Percentiles rank a stretch among this genome's conserved stretches.
phyloP scores from a whole-genome alignment of 2,329 filamentous ascomycete species.

The Penicillium capsulatum region DNA sequence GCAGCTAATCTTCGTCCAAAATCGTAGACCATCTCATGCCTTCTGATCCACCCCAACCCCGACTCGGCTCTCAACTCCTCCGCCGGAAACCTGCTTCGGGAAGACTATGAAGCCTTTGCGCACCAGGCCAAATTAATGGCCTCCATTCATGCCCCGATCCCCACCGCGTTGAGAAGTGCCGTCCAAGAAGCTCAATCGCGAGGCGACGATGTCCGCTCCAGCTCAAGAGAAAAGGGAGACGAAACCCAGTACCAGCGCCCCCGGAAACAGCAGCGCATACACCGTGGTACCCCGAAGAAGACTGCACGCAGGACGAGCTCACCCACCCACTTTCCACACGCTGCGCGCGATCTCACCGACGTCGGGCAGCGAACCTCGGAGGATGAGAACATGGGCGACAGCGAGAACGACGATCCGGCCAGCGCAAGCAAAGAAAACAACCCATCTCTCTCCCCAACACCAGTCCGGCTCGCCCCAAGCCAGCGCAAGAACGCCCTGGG shows the following conservation, averaged over 20 bases:
- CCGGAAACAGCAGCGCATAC: conserved; percentile 14
- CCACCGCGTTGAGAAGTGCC: conserved; percentile 40
- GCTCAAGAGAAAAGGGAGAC: conserved; percentile 23
- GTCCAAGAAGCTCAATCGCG: conserved; percentile 53
- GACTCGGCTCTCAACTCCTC: conserved; percentile 61
- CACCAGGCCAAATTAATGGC: conserved; percentile 59
- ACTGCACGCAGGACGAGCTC: conserved; percentile 6
- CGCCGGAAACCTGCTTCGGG: conserved; percentile 56
- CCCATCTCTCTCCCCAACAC: conserved; percentile 39
- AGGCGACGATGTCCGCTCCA: conserved; percentile 46
- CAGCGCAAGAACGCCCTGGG: conserved; percentile 35
- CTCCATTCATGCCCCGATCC: conserved; percentile 56
- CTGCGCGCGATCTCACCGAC: background rate
- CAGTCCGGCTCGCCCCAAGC: conserved; percentile 33
- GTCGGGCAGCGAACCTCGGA: conserved; percentile 6
- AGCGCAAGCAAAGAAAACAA: conserved; percentile 50
- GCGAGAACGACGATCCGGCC: conserved; percentile 21
- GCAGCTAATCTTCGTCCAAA: background rate
- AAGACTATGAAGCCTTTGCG: conserved; percentile 56
- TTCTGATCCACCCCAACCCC: conserved; percentile 61
- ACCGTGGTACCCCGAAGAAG: conserved; percentile 12
- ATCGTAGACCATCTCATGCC: conserved; percentile 54
- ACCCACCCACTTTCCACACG: conserved; percentile 2
- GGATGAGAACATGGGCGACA: conserved; percentile 16
- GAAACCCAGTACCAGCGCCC: conserved; percentile 15